A percentile compares a stretch with the other conserved stretches of the same genome.
phyloP scores from a whole-genome alignment of 192 early-diverging fungal genomes.

The Jimgerdemannia lactiflua region DNA sequence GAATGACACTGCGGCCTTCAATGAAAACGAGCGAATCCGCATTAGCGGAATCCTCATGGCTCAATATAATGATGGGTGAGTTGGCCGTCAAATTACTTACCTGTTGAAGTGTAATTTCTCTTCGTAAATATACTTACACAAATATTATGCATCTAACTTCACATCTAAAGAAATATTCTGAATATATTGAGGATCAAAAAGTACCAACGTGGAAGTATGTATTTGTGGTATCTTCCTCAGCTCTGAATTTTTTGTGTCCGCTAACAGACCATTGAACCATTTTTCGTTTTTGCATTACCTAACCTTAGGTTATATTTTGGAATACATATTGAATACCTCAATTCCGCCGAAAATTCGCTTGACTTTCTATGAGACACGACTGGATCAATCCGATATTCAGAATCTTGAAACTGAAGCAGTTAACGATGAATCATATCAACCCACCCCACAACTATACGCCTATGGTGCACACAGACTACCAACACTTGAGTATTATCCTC shows the following conservation, averaged over 20 bases:
- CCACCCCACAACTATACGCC: neutral
- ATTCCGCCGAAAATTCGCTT: neutral
- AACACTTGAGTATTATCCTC: neutral
- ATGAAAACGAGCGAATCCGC: neutral
- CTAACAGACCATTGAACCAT: too few relatives aligned
- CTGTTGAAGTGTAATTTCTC: too few relatives aligned
- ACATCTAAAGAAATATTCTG: neutral
- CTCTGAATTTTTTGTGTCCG: too few relatives aligned
- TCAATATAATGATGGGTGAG: neutral
- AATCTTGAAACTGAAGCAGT: neutral
- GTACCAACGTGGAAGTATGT: neutral
- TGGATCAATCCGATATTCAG: neutral
- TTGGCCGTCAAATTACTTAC: too few relatives aligned
- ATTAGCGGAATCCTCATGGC: neutral
- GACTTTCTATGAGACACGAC: neutral
- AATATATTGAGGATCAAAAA: neutral
- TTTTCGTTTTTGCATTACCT: neutral
- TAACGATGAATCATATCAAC: neutral
- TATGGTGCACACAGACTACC: neutral
- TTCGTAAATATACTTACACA: too few relatives aligned
- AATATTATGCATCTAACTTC: neutral
- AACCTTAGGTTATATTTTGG: neutral
- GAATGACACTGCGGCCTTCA: neutral
- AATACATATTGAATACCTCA: neutral
- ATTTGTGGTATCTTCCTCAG: neutral